Conservation (phyloP, 1,139 yeast genomes). For the Hyphopichia khmerensis region DNA sequence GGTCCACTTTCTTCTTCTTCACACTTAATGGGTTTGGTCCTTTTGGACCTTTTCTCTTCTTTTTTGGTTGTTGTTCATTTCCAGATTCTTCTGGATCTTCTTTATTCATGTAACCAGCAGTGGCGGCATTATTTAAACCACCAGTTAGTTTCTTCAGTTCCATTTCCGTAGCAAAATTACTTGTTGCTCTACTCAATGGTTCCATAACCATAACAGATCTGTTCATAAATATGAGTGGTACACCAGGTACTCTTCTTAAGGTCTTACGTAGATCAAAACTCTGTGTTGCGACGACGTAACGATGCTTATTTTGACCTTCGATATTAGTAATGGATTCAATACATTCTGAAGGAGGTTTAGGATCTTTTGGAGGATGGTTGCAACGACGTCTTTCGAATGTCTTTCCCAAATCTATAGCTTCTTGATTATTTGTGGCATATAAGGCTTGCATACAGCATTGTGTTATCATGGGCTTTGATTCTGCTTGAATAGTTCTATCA, state of each 20-base stretch:
- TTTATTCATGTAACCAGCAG: conserved; percentile 30
- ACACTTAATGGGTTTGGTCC: conserved; percentile 83
- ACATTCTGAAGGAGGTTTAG: conserved; percentile 74
- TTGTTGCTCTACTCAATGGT: conserved; percentile 77
- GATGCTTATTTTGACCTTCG: conserved; percentile 78
- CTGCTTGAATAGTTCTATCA: conserved; percentile 78
- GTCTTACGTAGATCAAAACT: conserved; percentile 64
- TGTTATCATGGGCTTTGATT: conserved; percentile 90
- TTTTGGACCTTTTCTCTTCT: conserved; percentile 68
- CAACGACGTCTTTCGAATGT: conserved; percentile 72
- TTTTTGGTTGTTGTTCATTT: conserved; percentile 21
- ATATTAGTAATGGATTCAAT: conserved; percentile 67
- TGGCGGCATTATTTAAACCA: conserved; percentile 66
- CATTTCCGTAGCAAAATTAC: conserved; percentile 47
- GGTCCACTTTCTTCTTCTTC: conserved; percentile 54
- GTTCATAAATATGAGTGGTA: conserved; percentile 83
- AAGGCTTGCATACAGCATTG: conserved; percentile 92
- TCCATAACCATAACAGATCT: conserved; percentile 96
- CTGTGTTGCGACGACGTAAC: conserved; percentile 88
- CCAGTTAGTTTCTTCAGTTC: conserved; percentile 69
- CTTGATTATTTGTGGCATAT: conserved; percentile 67
- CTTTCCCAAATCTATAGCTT: conserved; percentile 78
- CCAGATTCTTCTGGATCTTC: conserved; percentile 22
- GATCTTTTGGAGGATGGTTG: conserved; percentile 57
- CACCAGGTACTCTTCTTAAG: conserved; percentile 79